Evolutionary conservation across 148 eudicot species (phyloP).

Genomic region (Polygonum maritimum): DNA sequence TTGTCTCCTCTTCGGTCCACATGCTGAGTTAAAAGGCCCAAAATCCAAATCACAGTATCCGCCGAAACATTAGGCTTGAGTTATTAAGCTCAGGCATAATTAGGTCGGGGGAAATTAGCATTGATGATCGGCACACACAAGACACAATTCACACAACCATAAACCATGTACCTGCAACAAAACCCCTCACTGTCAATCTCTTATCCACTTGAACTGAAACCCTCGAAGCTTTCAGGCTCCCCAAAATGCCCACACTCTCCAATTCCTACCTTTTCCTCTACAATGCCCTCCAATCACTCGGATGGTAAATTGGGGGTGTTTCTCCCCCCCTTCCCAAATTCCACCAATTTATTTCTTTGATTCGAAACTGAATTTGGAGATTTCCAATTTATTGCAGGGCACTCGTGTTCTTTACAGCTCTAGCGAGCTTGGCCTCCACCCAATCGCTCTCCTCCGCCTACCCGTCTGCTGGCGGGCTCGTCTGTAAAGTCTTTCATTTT

Average conservation of each 20-base stretch:
- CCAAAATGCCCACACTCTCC: conserved; percentile 31
- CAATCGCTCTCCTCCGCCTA: conserved; percentile 45
- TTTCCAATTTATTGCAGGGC: conserved; percentile 36
- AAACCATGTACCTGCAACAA: neutral
- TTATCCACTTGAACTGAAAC: conserved; percentile 8
- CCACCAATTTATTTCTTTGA: conserved; percentile 2
- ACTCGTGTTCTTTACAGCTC: conserved; percentile 29
- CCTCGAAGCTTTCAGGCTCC: neutral
- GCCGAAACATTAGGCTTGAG: neutral
- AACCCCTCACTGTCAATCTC: neutral
- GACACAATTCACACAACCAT: too few relatives aligned
- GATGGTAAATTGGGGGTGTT: conserved; percentile 41
- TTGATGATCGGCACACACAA: too few relatives aligned
- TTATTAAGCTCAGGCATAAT: neutral
- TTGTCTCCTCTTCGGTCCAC: neutral
- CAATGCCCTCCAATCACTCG: conserved; percentile 60
- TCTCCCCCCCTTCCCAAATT: neutral
- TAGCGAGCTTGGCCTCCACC: conserved; percentile 26
- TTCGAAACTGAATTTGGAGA: neutral
- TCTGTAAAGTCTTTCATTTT: conserved; percentile 28
- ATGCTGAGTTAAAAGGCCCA: neutral
- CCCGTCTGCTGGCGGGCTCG: conserved; percentile 52
- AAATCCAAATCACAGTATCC: neutral
- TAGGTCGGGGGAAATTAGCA: neutral
- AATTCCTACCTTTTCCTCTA: conserved; percentile 59